Evolutionary conservation across 192 early-diverging fungal genomes (phyloP).

Genomic region (Podila verticillata): DNA sequence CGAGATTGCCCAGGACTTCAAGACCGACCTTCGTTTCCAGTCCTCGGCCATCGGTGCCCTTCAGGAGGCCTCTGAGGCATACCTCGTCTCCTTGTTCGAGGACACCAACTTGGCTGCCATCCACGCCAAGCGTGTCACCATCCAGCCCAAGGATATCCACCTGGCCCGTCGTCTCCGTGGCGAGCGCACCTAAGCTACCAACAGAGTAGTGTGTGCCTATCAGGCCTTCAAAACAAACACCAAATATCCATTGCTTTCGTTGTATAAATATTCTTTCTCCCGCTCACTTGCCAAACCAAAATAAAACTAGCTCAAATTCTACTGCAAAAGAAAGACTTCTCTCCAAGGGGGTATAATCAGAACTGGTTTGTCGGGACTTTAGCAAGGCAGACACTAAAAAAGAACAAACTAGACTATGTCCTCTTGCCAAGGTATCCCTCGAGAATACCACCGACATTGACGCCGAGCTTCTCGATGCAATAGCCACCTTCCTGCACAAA

Average conservation of each 20-base stretch:
- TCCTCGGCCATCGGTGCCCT: slow-evolving; percentile 97
- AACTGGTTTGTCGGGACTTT: background rate
- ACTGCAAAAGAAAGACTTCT: background rate
- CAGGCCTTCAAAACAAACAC: background rate
- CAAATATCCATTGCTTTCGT: background rate
- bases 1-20: slow-evolving; percentile 99
- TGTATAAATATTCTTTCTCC: slow-evolving; percentile 1
- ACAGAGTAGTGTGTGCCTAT: background rate
- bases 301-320: background rate
- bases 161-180: slow-evolving; percentile 95
- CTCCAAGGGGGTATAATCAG: background rate
- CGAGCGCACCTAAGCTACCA: slow-evolving; percentile 74
- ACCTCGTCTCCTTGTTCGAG: slow-evolving; percentile 88
- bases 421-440: slow-evolving; percentile 51
- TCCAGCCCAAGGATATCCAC: slow-evolving; percentile 99
- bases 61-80: slow-evolving; percentile 96
- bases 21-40: slow-evolving; percentile 98
- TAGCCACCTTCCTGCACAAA: slow-evolving; percentile 70
- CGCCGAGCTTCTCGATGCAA: slow-evolving; percentile 57
- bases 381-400: slow-evolving; percentile 2
- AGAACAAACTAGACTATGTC: slow-evolving; percentile 8
- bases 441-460: slow-evolving; percentile 57
- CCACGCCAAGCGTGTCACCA: slow-evolving; percentile 99
- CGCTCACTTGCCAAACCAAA: too few relatives aligned
- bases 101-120: slow-evolving; percentile 99